These are phyloP conservation scores for Trametes pubescens DNA, from an alignment of 1,284 basidiomycete species.

Conservation along the genomic window DNA sequence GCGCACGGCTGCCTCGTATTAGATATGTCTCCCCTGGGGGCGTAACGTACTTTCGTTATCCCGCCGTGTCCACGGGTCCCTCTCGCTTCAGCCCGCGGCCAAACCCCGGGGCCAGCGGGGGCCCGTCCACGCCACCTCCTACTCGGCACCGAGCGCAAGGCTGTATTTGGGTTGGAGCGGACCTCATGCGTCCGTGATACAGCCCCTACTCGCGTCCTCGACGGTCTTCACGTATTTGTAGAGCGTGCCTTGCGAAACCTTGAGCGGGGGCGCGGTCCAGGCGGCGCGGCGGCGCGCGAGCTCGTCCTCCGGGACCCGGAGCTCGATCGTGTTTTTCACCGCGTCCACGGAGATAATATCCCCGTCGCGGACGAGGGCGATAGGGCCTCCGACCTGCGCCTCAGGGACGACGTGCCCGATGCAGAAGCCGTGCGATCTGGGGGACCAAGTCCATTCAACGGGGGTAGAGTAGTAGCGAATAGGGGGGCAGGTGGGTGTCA, in stretches of 20 bases:
- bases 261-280: conserved; percentile 88
- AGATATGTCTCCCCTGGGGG: conserved; percentile 24
- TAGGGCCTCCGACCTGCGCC: conserved; percentile 90
- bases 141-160: conserved; percentile 13
- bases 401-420: conserved; percentile 94
- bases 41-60: conserved; percentile 21
- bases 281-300: conserved; percentile 68
- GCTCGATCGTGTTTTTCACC: conserved; percentile 82
- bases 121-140: not conserved
- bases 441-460: conserved; percentile 19
- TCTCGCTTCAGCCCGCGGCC: not conserved
- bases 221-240: conserved; percentile 90
- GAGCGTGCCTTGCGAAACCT: conserved; percentile 84
- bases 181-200: conserved; percentile 81
- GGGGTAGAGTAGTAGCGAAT: conserved; percentile 1
- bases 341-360: conserved; percentile 89
- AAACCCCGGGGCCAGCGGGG: conserved; percentile 1
- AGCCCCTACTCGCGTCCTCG: conserved; percentile 87
- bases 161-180: no score
- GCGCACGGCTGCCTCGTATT: conserved; percentile 13
- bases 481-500: conserved; percentile 5
- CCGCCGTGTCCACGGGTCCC: not conserved
- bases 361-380: conserved; percentile 89
- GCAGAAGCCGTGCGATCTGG: conserved; percentile 87
- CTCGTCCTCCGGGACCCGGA: conserved; percentile 76